Evolutionary conservation across 352 stramenopile species (phyloP).

Genomic region (Phytophthora ohioensis): DNA sequence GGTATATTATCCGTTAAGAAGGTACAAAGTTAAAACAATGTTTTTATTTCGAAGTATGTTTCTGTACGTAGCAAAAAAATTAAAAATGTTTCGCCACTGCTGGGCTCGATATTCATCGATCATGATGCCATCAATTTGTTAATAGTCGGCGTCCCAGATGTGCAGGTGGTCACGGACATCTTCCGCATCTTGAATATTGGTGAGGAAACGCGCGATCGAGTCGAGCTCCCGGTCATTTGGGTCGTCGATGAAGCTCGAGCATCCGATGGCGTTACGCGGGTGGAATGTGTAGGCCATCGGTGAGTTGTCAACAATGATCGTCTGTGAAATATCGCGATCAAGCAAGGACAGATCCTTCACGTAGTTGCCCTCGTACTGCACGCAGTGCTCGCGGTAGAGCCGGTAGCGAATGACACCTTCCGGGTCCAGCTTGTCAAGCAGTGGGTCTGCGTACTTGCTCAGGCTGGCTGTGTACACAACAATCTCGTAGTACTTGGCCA

Average conservation of each 20-base stretch:
- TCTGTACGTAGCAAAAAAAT: not conserved
- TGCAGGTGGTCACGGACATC: slow-evolving; percentile 79
- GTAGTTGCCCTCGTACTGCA: slow-evolving; percentile 96
- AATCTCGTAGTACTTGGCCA: slow-evolving; percentile 98
- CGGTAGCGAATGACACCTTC: slow-evolving; percentile 89
- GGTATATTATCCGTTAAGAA: too few relatives aligned
- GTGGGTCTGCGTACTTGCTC: slow-evolving; percentile 97
- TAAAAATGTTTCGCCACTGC: not conserved
- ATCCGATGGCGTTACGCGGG: slow-evolving; percentile 85
- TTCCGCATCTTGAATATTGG: slow-evolving; percentile 54
- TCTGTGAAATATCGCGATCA: slow-evolving; percentile 92
- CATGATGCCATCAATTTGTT: slow-evolving; percentile 16
- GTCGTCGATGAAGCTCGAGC: slow-evolving; percentile 93
- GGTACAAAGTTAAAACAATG: too few relatives aligned
- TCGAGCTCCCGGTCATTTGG: slow-evolving; percentile 90
- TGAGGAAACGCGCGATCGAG: slow-evolving; percentile 75
- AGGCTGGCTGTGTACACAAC: slow-evolving; percentile 98
- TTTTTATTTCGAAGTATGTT: not conserved
- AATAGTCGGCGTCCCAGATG: slow-evolving; percentile 72
- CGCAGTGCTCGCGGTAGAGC: slow-evolving; percentile 95
- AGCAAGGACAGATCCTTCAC: slow-evolving; percentile 98
- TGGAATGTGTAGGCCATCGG: slow-evolving; percentile 98
- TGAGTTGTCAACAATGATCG: slow-evolving; percentile 99
- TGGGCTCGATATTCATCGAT: too few relatives aligned
- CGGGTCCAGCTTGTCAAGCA: slow-evolving; percentile 96